Conservation (phyloP, 306 rosid species). For the Abrus pulchellus region DNA sequence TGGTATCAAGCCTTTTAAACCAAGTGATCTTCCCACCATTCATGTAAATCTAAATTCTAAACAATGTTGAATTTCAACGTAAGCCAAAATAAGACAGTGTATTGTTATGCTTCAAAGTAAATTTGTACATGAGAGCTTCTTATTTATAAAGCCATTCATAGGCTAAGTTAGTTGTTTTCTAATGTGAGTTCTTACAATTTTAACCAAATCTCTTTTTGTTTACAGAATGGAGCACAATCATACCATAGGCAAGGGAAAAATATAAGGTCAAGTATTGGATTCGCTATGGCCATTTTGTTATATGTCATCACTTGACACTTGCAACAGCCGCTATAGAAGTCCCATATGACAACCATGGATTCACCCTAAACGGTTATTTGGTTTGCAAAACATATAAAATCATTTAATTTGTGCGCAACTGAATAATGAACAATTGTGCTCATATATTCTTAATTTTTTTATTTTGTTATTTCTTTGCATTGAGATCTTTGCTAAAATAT, state of each 20-base stretch:
- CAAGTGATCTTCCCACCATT: too few species aligned
- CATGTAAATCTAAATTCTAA: too few species aligned
- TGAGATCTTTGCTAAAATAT: slow-evolving; percentile 12
- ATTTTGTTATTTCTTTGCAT: slow-evolving; percentile 7
- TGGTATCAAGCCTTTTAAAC: too few species aligned
- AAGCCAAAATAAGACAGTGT: too few species aligned
- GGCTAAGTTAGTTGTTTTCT: too few species aligned
- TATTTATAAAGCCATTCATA: too few species aligned
- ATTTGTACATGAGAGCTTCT: too few species aligned
- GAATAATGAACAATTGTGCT: slow-evolving; percentile 40
- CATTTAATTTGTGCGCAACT: slow-evolving; percentile 44
- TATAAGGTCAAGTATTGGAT: slow-evolving; percentile 53
- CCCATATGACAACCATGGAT: slow-evolving; percentile 33
- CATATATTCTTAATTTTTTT: neutral
- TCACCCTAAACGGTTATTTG: slow-evolving; percentile 27
- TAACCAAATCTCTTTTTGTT: slow-evolving; percentile 3
- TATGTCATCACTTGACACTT: slow-evolving; percentile 51
- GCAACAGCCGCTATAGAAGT: slow-evolving; percentile 33
- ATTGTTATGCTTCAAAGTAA: too few species aligned
- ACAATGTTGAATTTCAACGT: too few species aligned
- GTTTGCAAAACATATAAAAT: slow-evolving; percentile 38
- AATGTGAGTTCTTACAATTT: too few species aligned
- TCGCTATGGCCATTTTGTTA: slow-evolving; percentile 67
- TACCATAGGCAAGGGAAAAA: slow-evolving; percentile 56
- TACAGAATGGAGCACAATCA: slow-evolving; percentile 72